Evolutionary conservation across 1,139 yeast genomes (phyloP), one percentile per base, ranked within the genome.

Genomic region (Kluyveromyces marxianus): DNA sequence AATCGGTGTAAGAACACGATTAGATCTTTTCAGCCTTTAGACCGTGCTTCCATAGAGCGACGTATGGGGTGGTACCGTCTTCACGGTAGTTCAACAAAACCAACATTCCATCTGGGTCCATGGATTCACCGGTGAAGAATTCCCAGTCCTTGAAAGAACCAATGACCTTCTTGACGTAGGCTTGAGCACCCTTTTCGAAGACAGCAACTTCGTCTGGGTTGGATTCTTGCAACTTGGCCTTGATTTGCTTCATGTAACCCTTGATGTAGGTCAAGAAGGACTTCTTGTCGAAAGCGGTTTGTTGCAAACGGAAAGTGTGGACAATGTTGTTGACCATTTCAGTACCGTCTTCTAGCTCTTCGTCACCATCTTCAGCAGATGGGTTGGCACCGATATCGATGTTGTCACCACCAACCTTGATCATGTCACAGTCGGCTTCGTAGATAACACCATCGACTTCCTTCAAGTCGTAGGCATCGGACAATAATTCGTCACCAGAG

Each of bases 91-190:
- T 92, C 76, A 92, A 85, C 72, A 92, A 82, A 62, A 88, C 90
- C 69, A 92, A 75, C 98, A 92, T 92, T 65, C 85, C 97, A 72
- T 92, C 97, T 71, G 97, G 97, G 83, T 94, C 96, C 99, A 92
- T 94, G 68, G 96, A 85, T 79, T 92, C 97, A 79, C 98, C 98
- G 61, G 96, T 92, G 89, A 74, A 92, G 81, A 92, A 92, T 69
- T 92, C 98, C 95, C 94, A 92, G 81, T 92, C 98, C 70, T 83
- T 83, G 92, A 92, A 92, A 72, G 89, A 83, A 63, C 82, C 85
- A 65, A 92, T 71, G 60, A 92, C 84, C 81, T 92, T 94, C 86
- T 94, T 92, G 74, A 86, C 95, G 79, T 88, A 90, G 61, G 86
- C 74, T 60, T 82, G 78, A 62, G 98, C 98, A 70, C 97, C 97